A percentile compares a stretch with the other conserved stretches of the same genome.
These are phyloP conservation scores for Amylostereum areolatum DNA, from an alignment of 1,284 basidiomycete genomes.

Conservation along the genomic window DNA sequence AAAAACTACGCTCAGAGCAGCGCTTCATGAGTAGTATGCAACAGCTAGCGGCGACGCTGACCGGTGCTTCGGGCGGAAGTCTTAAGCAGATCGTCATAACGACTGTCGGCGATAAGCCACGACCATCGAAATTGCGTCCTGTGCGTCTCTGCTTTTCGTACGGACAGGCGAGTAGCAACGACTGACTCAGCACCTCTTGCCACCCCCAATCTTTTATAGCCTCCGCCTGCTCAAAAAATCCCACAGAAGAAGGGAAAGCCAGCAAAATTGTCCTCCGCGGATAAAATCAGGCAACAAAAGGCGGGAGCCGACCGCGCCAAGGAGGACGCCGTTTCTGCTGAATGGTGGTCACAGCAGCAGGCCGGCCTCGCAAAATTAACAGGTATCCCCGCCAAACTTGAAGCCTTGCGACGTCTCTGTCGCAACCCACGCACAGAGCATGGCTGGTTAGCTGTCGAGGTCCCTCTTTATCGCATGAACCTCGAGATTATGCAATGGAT, in stretches of 20 bases:
- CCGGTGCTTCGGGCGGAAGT: conserved; percentile 49
- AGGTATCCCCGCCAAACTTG: conserved; percentile 21
- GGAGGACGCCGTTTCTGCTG: conserved; percentile 28
- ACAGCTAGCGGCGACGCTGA: conserved; percentile 54
- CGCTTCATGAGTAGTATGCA: conserved; percentile 51
- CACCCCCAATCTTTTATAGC: too few relatives aligned
- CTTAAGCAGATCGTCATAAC: conserved; percentile 50
- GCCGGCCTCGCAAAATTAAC: conserved; percentile 25
- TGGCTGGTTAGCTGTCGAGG: conserved; percentile 41
- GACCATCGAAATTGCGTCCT: neutral
- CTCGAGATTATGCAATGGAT: conserved; percentile 49
- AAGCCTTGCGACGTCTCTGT: conserved; percentile 28
- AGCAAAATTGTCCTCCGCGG: conserved; percentile 24
- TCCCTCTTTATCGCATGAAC: conserved; percentile 46
- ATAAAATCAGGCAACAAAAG: conserved; percentile 41
- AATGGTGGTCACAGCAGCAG: conserved; percentile 48
- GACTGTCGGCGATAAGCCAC: conserved; percentile 20
- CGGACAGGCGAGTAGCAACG: too few relatives aligned
- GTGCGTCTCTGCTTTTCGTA: neutral
- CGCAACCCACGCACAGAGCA: conserved; percentile 38
- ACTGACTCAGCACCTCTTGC: too few relatives aligned
- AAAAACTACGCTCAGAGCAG: conserved; percentile 40
- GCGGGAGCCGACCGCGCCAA: conserved; percentile 36
- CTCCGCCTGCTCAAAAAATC: neutral
- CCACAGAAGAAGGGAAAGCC: conserved; percentile 24